These are phyloP conservation scores for Akebia trifoliata DNA, from an alignment of 164 flowering plant species.

Conservation along the genomic window DNA sequence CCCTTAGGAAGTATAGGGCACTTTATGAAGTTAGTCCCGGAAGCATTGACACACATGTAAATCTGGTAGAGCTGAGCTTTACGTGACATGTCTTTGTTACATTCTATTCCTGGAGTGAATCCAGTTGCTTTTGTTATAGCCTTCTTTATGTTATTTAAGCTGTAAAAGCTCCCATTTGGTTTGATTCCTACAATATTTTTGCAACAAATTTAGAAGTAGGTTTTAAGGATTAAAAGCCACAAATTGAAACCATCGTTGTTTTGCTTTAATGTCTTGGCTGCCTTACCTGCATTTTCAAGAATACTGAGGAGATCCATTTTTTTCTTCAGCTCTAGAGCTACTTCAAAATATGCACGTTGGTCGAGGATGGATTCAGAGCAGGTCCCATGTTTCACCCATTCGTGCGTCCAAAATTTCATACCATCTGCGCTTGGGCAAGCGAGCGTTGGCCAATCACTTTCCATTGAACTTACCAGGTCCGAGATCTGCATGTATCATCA, in stretches of 20 bases:
- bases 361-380: slow-evolving; percentile 37
- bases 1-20: slow-evolving; percentile 40
- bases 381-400: slow-evolving; percentile 45
- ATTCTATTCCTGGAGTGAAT: slow-evolving; percentile 31
- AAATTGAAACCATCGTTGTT: background rate
- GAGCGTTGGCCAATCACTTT: slow-evolving; percentile 36
- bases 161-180: slow-evolving; percentile 35
- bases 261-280: background rate
- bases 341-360: slow-evolving; percentile 31
- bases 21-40: slow-evolving; percentile 29
- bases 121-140: slow-evolving; percentile 36
- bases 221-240: no score
- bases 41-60: slow-evolving; percentile 42
- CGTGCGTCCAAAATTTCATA: slow-evolving; percentile 32
- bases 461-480: slow-evolving; percentile 18
- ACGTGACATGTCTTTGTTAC: slow-evolving; percentile 32
- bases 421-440: slow-evolving; percentile 34
- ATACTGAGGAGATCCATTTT: slow-evolving; percentile 23
- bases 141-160: slow-evolving; percentile 21
- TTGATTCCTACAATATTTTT: slow-evolving; percentile 21
- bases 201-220: background rate
- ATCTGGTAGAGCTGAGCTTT: slow-evolving; percentile 45
- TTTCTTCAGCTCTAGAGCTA: slow-evolving; percentile 30
- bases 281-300: slow-evolving; percentile 26
- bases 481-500: no score